Percentiles rank a stretch among this genome's conserved stretches.
Conservation (phyloP, 2,329 filamentous ascomycete species). For the Calonectria crousiana region DNA sequence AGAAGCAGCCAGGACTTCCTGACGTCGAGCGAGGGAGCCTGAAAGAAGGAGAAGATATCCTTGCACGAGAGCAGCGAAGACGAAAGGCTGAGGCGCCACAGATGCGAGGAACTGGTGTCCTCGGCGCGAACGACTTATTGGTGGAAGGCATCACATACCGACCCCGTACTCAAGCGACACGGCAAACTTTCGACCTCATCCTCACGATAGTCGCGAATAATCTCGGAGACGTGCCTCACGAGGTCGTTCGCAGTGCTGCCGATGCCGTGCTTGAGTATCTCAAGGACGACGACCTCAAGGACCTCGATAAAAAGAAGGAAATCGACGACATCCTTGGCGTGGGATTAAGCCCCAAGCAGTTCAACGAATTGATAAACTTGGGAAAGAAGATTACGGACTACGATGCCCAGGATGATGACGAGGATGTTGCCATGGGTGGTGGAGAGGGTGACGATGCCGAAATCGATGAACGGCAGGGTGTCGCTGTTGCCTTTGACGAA, state of each 20-base stretch:
- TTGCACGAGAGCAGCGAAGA: slow-evolving; percentile 88
- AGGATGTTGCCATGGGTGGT: slow-evolving; percentile 81
- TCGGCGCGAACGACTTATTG: slow-evolving; percentile 86
- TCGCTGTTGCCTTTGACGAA: slow-evolving; percentile 96
- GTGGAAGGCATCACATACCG: slow-evolving; percentile 94
- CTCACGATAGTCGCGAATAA: slow-evolving; percentile 89
- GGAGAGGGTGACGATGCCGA: slow-evolving; percentile 76
- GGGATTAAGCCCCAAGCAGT: slow-evolving; percentile 86
- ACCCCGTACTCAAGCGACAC: slow-evolving; percentile 89
- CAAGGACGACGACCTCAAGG: slow-evolving; percentile 96
- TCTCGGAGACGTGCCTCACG: slow-evolving; percentile 92
- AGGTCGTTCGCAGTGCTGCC: slow-evolving; percentile 92
- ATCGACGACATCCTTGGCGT: slow-evolving; percentile 93
- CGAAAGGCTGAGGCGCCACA: slow-evolving; percentile 79
- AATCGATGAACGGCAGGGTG: slow-evolving; percentile 93
- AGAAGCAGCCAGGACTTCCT: slow-evolving; percentile 77
- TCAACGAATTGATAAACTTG: slow-evolving; percentile 95
- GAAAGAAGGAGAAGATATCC: slow-evolving; percentile 84
- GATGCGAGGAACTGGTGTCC: slow-evolving; percentile 79
- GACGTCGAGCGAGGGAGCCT: slow-evolving; percentile 81
- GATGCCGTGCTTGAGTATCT: slow-evolving; percentile 91
- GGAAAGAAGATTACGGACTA: slow-evolving; percentile 99
- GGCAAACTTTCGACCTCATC: slow-evolving; percentile 94
- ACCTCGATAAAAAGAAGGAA: slow-evolving; percentile 98
- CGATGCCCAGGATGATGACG: slow-evolving; percentile 94